These are phyloP conservation scores for Westerdykella ornata DNA, from an alignment of 2,329 filamentous ascomycete genomes.

Conservation along the genomic window DNA sequence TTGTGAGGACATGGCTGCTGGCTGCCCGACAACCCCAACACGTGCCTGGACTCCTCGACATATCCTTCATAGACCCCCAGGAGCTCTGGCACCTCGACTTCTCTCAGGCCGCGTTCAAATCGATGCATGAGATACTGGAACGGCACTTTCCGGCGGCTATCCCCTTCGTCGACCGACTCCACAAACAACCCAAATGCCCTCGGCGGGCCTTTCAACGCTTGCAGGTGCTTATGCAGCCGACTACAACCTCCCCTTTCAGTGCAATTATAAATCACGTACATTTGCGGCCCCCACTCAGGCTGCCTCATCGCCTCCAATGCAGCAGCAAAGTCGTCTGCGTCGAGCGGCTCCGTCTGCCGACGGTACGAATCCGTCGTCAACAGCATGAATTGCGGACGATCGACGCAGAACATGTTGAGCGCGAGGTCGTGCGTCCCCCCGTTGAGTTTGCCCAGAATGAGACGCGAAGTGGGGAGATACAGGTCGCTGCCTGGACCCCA, in stretches of 20 bases:
- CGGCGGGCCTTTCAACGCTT: slow-evolving; percentile 36
- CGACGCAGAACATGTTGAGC: slow-evolving; percentile 47
- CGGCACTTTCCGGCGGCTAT: slow-evolving; percentile 20
- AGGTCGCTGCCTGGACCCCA: slow-evolving; percentile 37
- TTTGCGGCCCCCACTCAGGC: slow-evolving; percentile 5
- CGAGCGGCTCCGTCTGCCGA: slow-evolving; percentile 43
- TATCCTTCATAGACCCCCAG: slow-evolving; percentile 16
- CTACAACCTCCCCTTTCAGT: slow-evolving; percentile 42
- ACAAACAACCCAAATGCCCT: slow-evolving; percentile 23
- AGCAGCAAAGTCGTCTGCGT: slow-evolving; percentile 38
- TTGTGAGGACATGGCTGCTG: slow-evolving; percentile 41
- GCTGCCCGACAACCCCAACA: slow-evolving; percentile 9
- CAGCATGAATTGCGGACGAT: slow-evolving; percentile 44
- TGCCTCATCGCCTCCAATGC: slow-evolving; percentile 30
- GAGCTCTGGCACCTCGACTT: slow-evolving; percentile 7
- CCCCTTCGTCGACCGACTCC: slow-evolving; percentile 16
- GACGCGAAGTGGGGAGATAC: slow-evolving; percentile 40
- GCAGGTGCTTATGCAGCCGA: slow-evolving; percentile 47
- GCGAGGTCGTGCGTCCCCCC: slow-evolving; percentile 40
- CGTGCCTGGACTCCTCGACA: slow-evolving; percentile 10
- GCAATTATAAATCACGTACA: slow-evolving; percentile 46
- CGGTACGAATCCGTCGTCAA: slow-evolving; percentile 44
- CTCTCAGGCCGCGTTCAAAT: slow-evolving; percentile 18
- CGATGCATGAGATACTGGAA: slow-evolving; percentile 33
- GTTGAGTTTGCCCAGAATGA: slow-evolving; percentile 39